Conservation (phyloP, 345 rosid species). For the Gossypium thurberi region DNA sequence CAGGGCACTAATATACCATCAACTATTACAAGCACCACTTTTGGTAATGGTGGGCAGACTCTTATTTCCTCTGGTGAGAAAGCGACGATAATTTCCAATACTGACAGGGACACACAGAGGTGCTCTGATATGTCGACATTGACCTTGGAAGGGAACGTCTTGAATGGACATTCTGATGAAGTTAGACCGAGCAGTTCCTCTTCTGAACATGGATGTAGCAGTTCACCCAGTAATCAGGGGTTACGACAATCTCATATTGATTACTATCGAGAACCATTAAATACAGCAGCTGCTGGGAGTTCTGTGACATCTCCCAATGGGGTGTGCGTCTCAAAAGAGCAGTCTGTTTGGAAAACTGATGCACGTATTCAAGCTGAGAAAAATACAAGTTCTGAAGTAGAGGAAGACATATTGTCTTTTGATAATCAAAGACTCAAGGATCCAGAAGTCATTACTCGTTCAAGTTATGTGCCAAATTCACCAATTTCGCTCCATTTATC, state of each 20-base stretch:
- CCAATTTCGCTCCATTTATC: conserved; percentile 31
- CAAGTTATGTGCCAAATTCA: conserved; percentile 33
- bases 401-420: conserved; percentile 57
- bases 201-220: conserved; percentile 37
- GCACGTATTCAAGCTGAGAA: conserved; percentile 19
- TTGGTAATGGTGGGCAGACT: conserved; percentile 17
- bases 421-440: conserved; percentile 48
- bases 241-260: conserved; percentile 29
- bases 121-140: conserved; percentile 29
- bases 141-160: conserved; percentile 29
- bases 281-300: conserved; percentile 23
- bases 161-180: conserved; percentile 29
- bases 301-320: conserved; percentile 22
- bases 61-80: conserved; percentile 15
- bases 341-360: conserved; percentile 34
- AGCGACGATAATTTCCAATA: conserved; percentile 12
- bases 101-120: conserved; percentile 18
- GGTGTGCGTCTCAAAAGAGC: conserved; percentile 20
- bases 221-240: conserved; percentile 29
- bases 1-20: conserved; percentile 17
- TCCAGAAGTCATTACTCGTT: conserved; percentile 46
- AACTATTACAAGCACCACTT: conserved; percentile 19
- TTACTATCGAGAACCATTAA: conserved; percentile 21
- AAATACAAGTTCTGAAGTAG: conserved; percentile 31
- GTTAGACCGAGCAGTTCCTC: conserved; percentile 20